Evolutionary conservation across 2,329 filamentous ascomycete species (phyloP).

Genomic region (Plenodomus tracheiphilus): DNA sequence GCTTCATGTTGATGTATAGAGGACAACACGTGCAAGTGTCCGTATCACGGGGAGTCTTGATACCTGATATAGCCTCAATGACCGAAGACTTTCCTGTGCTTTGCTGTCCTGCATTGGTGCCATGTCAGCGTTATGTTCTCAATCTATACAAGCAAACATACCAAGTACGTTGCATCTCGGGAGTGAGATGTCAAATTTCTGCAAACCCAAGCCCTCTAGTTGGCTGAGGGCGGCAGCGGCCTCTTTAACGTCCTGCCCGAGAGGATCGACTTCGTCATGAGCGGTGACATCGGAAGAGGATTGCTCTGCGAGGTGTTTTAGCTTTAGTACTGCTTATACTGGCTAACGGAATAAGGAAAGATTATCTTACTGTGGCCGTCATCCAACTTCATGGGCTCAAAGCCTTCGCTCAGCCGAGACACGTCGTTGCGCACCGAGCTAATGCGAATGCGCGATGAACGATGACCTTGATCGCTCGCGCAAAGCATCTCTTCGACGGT

Average conservation of each 20-base stretch:
- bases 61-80: slow-evolving; percentile 57
- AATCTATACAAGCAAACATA: slow-evolving; percentile 2
- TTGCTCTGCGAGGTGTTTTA: slow-evolving; percentile 6
- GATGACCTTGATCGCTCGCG: background rate
- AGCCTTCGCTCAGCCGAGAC: slow-evolving; percentile 9
- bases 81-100: slow-evolving; percentile 77
- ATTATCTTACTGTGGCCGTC: slow-evolving; percentile 9
- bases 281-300: background rate
- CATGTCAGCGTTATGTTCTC: slow-evolving; percentile 8
- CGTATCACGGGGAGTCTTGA: slow-evolving; percentile 70
- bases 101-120: slow-evolving; percentile 59
- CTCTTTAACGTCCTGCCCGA: slow-evolving; percentile 66
- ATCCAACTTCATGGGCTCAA: slow-evolving; percentile 6
- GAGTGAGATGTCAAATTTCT: slow-evolving; percentile 66
- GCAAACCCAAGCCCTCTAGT: slow-evolving; percentile 72
- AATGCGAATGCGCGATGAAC: background rate
- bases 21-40: slow-evolving; percentile 82
- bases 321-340: background rate
- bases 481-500: background rate
- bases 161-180: slow-evolving; percentile 83
- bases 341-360: background rate
- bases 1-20: slow-evolving; percentile 73
- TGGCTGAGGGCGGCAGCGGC: slow-evolving; percentile 66
- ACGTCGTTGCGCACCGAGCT: slow-evolving; percentile 5
- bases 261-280: slow-evolving; percentile 24